Conservation (phyloP, 164 flowering plant genomes). For the Echeveria elegans region DNA sequence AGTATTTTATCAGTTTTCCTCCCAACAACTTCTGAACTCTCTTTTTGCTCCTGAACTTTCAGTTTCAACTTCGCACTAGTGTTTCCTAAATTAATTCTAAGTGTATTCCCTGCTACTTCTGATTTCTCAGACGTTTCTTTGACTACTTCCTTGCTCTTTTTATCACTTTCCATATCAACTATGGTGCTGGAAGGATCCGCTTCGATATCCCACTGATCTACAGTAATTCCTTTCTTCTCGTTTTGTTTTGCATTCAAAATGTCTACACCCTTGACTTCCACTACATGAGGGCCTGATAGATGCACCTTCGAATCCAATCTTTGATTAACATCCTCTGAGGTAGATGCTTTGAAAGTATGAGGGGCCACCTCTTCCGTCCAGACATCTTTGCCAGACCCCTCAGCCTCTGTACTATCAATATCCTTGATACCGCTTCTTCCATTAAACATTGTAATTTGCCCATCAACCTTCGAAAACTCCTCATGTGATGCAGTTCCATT, state of each 20-base stretch:
- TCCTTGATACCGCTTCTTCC: constrained; percentile 27
- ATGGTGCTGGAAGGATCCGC: constrained; percentile 13
- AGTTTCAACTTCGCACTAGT: constrained; percentile 18
- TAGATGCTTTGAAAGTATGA: constrained; percentile 36
- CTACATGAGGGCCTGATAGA: constrained; percentile 13
- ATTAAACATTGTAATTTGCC: too few species aligned
- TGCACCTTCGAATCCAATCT: constrained; percentile 20
- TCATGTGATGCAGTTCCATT: constrained; percentile 52
- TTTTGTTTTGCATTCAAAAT: constrained; percentile 26
- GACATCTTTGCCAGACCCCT: constrained; percentile 21
- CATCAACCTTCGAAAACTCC: too few species aligned
- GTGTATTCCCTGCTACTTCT: constrained; percentile 24
- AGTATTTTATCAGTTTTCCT: constrained; percentile 29
- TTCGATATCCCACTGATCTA: constrained; percentile 24
- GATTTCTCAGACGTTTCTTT: constrained; percentile 15
- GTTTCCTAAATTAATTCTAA: constrained; percentile 16
- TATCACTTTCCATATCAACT: constrained; percentile 15
- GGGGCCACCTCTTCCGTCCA: constrained; percentile 37
- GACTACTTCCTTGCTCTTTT: constrained; percentile 14
- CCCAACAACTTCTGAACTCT: constrained; percentile 18
- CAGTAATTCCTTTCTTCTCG: constrained; percentile 24
- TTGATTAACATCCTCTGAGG: constrained; percentile 32
- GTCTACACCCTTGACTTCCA: constrained; percentile 29
- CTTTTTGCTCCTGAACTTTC: constrained; percentile 18
- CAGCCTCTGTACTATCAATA: constrained; percentile 13